A percentile compares a stretch with the other conserved stretches of the same genome.
phyloP scores from a whole-genome alignment of 2,329 filamentous ascomycete species.

The Clonostachys rosea region DNA sequence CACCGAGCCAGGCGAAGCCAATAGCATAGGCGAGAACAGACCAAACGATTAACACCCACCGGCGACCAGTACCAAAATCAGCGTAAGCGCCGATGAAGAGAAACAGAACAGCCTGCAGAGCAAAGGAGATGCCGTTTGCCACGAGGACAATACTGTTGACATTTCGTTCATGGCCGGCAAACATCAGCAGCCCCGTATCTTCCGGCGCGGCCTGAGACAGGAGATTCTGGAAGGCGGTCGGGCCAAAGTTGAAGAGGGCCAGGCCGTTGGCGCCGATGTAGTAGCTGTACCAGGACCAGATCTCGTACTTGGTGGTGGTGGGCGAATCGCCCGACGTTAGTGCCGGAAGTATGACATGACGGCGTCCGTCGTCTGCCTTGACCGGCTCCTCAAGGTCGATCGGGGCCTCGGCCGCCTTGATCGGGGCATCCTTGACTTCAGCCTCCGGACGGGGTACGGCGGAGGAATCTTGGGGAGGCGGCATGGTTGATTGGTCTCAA shows the following conservation, averaged over 20 bases:
- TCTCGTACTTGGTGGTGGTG: slow-evolving; percentile 1
- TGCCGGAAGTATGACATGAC: not conserved
- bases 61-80: slow-evolving; percentile 62
- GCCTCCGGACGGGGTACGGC: too few relatives aligned
- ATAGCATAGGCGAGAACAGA: slow-evolving; percentile 57
- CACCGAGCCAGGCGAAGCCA: slow-evolving; percentile 64
- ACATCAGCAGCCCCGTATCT: slow-evolving; percentile 43
- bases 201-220: slow-evolving; percentile 51
- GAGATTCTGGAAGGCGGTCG: slow-evolving; percentile 61
- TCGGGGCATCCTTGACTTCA: too few relatives aligned
- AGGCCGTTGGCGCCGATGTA: slow-evolving; percentile 65
- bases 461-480: too few relatives aligned
- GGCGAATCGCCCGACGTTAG: not conserved
- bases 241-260: slow-evolving; percentile 57
- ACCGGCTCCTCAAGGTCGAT: not conserved
- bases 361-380: not conserved
- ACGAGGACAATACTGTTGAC: slow-evolving; percentile 63
- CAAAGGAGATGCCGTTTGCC: slow-evolving; percentile 64
- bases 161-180: slow-evolving; percentile 51
- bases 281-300: slow-evolving; percentile 26
- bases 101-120: slow-evolving; percentile 56
- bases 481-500: too few relatives aligned
- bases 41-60: slow-evolving; percentile 57
- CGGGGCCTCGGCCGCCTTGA: not conserved
- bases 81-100: slow-evolving; percentile 46